phyloP scores from a whole-genome alignment of 176 grass and related monocot species.

The Triticum aestivum region IWGSC_CS_RefSeq_v2.1 NC_057802.1:348132074-348132573 shows the following conservation, averaged over 20 bases:
- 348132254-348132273: neutral
- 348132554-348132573: constrained; percentile 37
- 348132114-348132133: constrained; percentile 24
- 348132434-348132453: constrained; percentile 41
- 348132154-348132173: constrained; percentile 1
- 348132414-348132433: constrained; percentile 15
- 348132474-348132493: constrained; percentile 36
- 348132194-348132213: neutral
- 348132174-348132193: neutral
- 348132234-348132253: neutral
- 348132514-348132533: constrained; percentile 45
- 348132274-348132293: neutral
- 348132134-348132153: constrained; percentile 12
- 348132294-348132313: neutral
- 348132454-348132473: constrained; percentile 50
- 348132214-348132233: neutral
- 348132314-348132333: neutral
- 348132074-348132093: constrained; percentile 19
- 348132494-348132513: constrained; percentile 43
- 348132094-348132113: neutral
- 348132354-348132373: constrained; percentile 11
- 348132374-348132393: constrained; percentile 9
- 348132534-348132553: constrained; percentile 33
- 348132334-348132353: constrained; percentile 6
- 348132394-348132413: constrained; percentile 6